phyloP scores from a whole-genome alignment of 768 basidiomycete species.

The Tricholoma sp. region DNA sequence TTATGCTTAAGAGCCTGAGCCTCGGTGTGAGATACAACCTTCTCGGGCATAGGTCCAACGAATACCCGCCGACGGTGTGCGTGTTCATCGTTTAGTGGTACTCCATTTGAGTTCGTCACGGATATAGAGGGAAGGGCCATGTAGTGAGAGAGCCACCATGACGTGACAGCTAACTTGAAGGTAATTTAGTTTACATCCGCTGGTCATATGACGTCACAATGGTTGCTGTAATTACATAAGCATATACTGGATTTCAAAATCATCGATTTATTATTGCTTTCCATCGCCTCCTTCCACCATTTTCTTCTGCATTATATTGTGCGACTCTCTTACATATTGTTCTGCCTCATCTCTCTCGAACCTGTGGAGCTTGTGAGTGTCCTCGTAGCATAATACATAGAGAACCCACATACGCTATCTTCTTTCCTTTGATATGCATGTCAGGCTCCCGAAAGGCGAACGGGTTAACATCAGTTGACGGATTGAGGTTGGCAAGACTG shows the following conservation, averaged over 20 bases:
- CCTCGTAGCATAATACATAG: not conserved
- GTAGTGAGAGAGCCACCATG: not conserved
- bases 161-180: not conserved
- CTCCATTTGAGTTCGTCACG: constrained; percentile 7
- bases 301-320: constrained; percentile 43
- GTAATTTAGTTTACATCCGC: not conserved
- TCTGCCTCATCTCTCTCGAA: constrained; percentile 68
- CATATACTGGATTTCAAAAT: too few species aligned
- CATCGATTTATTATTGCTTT: constrained; percentile 3
- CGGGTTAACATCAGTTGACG: constrained; percentile 77
- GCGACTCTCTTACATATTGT: constrained; percentile 58
- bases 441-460: constrained; percentile 87
- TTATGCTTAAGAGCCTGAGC: constrained; percentile 23
- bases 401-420: constrained; percentile 53
- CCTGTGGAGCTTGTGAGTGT: constrained; percentile 28
- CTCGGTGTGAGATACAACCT: constrained; percentile 39
- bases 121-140: constrained; percentile 14
- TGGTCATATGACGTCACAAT: not conserved
- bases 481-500: constrained; percentile 82
- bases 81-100: constrained; percentile 19
- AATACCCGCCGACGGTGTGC: constrained; percentile 49
- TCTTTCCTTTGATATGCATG: constrained; percentile 77
- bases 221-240: too few species aligned
- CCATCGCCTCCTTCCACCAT: constrained; percentile 4
- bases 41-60: constrained; percentile 74